Base-by-base conservation (phyloP, 1,284 basidiomycete species). In the Nidula niveotomentosa region DNA sequence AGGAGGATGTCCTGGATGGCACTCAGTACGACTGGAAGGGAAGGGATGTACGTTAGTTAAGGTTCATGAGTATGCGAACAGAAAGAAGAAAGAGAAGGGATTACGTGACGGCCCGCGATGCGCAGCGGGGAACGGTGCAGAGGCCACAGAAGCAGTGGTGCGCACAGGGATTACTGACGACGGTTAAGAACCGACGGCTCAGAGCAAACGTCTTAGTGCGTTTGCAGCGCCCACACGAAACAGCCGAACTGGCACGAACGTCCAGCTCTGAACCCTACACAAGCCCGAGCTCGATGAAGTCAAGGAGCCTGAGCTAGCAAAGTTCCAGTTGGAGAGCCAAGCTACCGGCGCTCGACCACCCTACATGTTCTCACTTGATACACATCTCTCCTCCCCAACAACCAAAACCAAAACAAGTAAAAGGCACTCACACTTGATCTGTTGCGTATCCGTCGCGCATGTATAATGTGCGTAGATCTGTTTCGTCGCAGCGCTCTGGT, bases 381-480 rank as follows among this genome's bases (percentile, higher is more conserved):
- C 39, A 12, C 39, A 2, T 41, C 39, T 6, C 6, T 41, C 6
- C 7, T 17, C 39, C 39, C 39, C 39, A 2, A 41, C 12, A 3
- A 41, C 39, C 39, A 41, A 41, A 41, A 41, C 39, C 9, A 47
- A 10, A 35, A 41, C 52, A 43, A 23, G 53, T 51, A 45, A 30
- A 49, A 46, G 53, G 15, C 30, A 74, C 86, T 57, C 68, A 92
- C 90, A 93, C 73, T 90, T 91, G 69, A 93, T 93, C 76, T 94
- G 92, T 60, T 91, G 88, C 35, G 91, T 94, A 72, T 94, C 91
- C 34, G 91, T 94, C 34, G 91, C 92, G 73, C 92, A 94, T 6
- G 92, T 94, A 71, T 93, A 94, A 65, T 94, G 91, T 5, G 92
- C 91, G 63, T 92, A 92, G 59, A 92, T 92, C 73, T 92, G 90